Base-by-base conservation (phyloP, 2,329 filamentous ascomycete species). In the Aureobasidium sp. region DNA sequence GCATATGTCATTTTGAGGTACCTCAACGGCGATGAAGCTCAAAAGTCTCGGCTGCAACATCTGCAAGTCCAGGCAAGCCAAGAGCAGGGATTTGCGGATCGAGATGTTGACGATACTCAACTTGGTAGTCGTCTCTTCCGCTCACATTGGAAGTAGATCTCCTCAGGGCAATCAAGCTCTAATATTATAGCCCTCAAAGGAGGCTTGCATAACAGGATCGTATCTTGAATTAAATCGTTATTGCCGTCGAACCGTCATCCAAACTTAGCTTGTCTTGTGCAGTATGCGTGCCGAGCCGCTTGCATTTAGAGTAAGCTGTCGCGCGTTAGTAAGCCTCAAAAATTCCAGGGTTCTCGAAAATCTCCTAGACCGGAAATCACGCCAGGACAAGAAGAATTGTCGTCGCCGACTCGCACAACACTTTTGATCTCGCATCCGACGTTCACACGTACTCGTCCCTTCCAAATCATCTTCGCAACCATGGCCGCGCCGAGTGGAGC, bases 401-500 rank as follows among this genome's bases (percentile, higher is more conserved):
- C 29, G 27, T 29, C 52, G 39, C 26, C 41, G 26, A 13, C 23
- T 44, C 26, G 37, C 37, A 32, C 37, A 29, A 55, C 32, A 29
- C 6, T 8, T 10, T 23, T 12, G 5, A n/a, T 15, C 50, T 20
- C 34, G 34, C 20, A 20, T 13, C n/a, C 34, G 13, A 37, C 32
- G 15, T 17, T 13, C 34, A 34, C 12, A 32, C 37, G 13, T 8
- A 20, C 7, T 23, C 36, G 15, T 3, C 17, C n/a, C 29, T 27
- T 15, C 5, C 34, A 23, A 36, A 1, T 17, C 36, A 32, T 13
- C 17, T 9, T 34, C 17, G 23, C 20, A n/a, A 48, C 29, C 27
- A 62, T 72, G 58, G 66, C 67, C 36, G 77, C 77, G 52, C 79
- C 79, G 15, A 66, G 73, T 8, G 74, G 71, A 67, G 79, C 78